Evolutionary conservation across 306 rosid genomes (phyloP).

Genomic region (Trifolium dubium): DNA sequence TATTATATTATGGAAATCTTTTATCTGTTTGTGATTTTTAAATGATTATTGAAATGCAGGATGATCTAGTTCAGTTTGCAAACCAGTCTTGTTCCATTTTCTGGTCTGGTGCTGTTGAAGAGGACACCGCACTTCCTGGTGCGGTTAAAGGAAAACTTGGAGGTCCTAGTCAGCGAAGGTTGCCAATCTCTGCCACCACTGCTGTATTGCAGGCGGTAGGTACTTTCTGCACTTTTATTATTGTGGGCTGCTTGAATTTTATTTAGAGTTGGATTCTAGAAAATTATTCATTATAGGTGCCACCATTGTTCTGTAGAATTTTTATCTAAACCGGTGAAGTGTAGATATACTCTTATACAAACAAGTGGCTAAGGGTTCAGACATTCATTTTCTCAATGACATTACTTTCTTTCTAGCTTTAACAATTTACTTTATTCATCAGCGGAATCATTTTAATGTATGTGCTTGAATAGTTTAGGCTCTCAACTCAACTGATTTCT

Average conservation of each 20-base stretch:
- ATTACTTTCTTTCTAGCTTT: constrained; percentile 20
- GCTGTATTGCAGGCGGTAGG: constrained; percentile 81
- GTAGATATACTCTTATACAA: constrained; percentile 2
- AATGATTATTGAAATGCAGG: constrained; percentile 59
- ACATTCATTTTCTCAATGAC: constrained; percentile 20
- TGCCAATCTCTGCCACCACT: constrained; percentile 70
- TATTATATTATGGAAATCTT: constrained; percentile 32
- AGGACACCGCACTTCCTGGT: constrained; percentile 66
- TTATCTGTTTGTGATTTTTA: constrained; percentile 36
- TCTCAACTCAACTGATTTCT: neutral
- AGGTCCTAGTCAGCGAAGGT: constrained; percentile 96
- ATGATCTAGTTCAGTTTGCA: constrained; percentile 73
- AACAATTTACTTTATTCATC: constrained; percentile 25
- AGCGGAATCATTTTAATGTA: constrained; percentile 4
- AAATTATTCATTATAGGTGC: constrained; percentile 12
- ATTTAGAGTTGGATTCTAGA: constrained; percentile 24
- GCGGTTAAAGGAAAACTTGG: constrained; percentile 94
- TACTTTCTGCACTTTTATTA: constrained; percentile 40
- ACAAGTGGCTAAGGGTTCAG: constrained; percentile 4
- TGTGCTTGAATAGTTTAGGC: constrained; percentile 32
- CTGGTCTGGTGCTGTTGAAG: constrained; percentile 56
- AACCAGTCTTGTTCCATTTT: constrained; percentile 70
- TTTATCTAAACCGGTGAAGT: neutral
- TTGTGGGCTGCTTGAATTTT: constrained; percentile 35
- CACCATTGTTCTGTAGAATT: neutral